Conservation (phyloP, 2,329 filamentous ascomycete species). For the Pyricularia pennisetigena region DNA sequence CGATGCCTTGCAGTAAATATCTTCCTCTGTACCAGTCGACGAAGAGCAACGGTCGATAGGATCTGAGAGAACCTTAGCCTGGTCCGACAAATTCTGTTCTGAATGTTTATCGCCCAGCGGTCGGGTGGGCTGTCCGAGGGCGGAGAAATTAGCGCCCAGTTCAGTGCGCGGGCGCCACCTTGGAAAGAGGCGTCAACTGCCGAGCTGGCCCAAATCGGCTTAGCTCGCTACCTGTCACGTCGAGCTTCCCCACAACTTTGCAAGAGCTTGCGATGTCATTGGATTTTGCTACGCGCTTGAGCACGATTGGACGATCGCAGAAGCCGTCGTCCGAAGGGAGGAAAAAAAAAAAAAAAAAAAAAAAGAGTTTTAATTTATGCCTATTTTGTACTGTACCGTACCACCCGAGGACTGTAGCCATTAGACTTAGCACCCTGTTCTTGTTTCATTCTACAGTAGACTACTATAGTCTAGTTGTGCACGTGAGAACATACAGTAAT, state of each 20-base stretch:
- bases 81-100: not conserved
- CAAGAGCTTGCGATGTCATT: not conserved
- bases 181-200: not conserved
- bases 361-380: too few species aligned
- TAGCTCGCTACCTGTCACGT: not conserved
- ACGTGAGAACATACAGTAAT: too few species aligned
- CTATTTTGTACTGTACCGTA: too few species aligned
- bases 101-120: not conserved
- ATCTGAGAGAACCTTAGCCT: not conserved
- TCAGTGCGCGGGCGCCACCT: not conserved
- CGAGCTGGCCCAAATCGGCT: not conserved
- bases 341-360: too few species aligned
- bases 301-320: not conserved
- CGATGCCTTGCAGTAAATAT: not conserved
- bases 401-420: too few species aligned
- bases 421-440: too few species aligned
- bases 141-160: constrained; percentile 1
- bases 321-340: not conserved
- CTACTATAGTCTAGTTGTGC: too few species aligned
- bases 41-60: not conserved
- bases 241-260: not conserved
- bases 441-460: too few species aligned
- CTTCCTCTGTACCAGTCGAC: not conserved
- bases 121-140: not conserved
- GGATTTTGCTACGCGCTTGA: not conserved